Conservation (phyloP, 2,329 filamentous ascomycete species). For the Talaromyces sp. region DNA sequence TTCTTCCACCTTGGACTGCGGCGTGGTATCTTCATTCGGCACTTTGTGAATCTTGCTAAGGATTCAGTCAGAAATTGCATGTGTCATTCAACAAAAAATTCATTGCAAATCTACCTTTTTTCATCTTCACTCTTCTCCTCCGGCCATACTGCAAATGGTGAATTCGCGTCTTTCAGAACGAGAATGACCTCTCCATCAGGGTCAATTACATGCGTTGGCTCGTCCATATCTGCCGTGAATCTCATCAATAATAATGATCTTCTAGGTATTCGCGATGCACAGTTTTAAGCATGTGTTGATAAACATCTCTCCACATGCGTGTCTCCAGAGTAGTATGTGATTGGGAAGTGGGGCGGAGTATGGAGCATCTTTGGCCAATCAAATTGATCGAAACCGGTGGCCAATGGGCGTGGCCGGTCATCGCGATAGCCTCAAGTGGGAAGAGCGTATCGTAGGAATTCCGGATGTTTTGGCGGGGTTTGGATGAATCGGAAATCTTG, state of each 20-base stretch:
- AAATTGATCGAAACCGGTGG: neutral
- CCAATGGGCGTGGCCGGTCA: neutral
- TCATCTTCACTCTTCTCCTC: neutral
- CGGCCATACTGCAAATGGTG: neutral
- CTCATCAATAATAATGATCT: neutral
- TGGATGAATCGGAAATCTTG: neutral
- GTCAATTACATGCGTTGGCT: neutral
- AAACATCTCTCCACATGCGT: neutral
- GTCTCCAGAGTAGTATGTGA: neutral
- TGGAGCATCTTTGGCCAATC: neutral
- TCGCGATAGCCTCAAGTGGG: neutral
- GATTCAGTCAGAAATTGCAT: too few relatives aligned
- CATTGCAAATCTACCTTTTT: neutral
- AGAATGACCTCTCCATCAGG: constrained; percentile 1
- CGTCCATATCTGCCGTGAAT: neutral
- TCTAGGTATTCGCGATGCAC: neutral
- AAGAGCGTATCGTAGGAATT: neutral
- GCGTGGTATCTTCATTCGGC: too few relatives aligned
- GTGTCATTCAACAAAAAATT: too few relatives aligned
- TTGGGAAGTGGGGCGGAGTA: neutral
- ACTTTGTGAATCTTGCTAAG: too few relatives aligned
- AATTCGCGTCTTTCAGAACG: neutral
- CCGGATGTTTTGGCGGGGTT: neutral
- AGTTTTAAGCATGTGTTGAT: neutral
- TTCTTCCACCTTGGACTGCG: too few relatives aligned